These are phyloP conservation scores for Dactylellina haptotyla DNA, from an alignment of 2,329 filamentous ascomycete genomes.

Conservation along the genomic window DNA sequence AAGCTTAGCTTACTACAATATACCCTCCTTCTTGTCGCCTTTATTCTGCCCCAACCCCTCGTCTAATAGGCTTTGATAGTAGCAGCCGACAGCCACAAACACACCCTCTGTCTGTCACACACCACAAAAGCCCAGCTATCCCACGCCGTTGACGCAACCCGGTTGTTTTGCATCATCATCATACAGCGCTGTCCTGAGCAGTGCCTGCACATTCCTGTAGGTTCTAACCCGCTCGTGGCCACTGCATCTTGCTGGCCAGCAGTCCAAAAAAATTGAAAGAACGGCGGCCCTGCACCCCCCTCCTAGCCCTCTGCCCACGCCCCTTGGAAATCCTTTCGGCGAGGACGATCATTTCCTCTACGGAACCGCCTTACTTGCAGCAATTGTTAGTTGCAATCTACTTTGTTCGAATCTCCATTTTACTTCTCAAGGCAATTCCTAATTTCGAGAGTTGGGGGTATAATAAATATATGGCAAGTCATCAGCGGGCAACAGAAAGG, in stretches of 20 bases:
- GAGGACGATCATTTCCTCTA: constrained; percentile 49
- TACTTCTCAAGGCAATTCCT: constrained; percentile 2
- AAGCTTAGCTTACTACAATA: constrained; percentile 45
- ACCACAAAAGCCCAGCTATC: constrained; percentile 45
- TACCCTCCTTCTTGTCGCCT: constrained; percentile 30
- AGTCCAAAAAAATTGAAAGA: constrained; percentile 25
- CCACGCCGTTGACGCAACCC: constrained; percentile 53
- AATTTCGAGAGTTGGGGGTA: constrained; percentile 2
- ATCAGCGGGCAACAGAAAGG: neutral
- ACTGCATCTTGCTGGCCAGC: constrained; percentile 17
- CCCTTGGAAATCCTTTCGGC: constrained; percentile 41
- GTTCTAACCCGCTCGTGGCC: constrained; percentile 48
- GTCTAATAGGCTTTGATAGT: constrained; percentile 53
- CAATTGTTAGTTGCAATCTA: constrained; percentile 15
- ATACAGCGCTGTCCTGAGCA: constrained; percentile 33
- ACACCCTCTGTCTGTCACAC: constrained; percentile 52
- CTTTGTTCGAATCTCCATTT: constrained; percentile 16
- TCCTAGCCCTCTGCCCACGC: constrained; percentile 33
- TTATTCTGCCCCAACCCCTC: constrained; percentile 43
- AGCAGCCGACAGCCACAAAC: constrained; percentile 50
- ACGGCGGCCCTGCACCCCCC: constrained; percentile 26
- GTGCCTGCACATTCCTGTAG: constrained; percentile 22
- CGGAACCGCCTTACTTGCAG: constrained; percentile 19
- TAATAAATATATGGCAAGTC: constrained; percentile 1
- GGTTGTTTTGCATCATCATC: constrained; percentile 53